These are phyloP conservation scores for Termitomyces sp. DNA, from an alignment of 768 basidiomycete genomes.

Conservation along the genomic window DNA sequence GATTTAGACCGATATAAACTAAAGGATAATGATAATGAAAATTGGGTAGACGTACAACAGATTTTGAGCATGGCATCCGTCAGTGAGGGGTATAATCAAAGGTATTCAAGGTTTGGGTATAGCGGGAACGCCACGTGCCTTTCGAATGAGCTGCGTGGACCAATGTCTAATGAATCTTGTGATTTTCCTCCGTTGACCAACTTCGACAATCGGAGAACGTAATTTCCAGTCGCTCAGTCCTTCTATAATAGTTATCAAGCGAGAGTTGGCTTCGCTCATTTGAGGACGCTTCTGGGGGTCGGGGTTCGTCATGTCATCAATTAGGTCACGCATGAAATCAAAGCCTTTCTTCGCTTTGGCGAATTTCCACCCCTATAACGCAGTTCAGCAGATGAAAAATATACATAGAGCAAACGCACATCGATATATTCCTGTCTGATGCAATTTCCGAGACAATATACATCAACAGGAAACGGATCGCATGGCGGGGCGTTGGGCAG, in stretches of 20 bases:
- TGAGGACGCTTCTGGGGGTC: background rate
- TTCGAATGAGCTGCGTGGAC: background rate
- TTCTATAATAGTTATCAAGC: background rate
- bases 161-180: background rate
- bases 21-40: background rate
- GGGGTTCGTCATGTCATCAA: background rate
- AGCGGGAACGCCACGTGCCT: background rate
- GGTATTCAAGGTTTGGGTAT: background rate
- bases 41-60: background rate
- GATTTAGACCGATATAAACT: background rate
- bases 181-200: background rate
- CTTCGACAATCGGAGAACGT: background rate
- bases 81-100: background rate
- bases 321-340: background rate
- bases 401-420: background rate
- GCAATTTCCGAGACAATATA: constrained; percentile 2
- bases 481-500: background rate
- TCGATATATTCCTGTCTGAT: background rate
- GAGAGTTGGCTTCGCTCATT: background rate
- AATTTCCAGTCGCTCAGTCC: background rate
- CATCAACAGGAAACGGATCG: constrained; percentile 7
- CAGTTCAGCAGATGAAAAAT: background rate
- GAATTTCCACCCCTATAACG: background rate
- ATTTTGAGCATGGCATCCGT: background rate
- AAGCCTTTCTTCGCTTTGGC: background rate